phyloP scores from a whole-genome alignment of 2,329 filamentous ascomycete species.

The Venturia oleaginea region DNA sequence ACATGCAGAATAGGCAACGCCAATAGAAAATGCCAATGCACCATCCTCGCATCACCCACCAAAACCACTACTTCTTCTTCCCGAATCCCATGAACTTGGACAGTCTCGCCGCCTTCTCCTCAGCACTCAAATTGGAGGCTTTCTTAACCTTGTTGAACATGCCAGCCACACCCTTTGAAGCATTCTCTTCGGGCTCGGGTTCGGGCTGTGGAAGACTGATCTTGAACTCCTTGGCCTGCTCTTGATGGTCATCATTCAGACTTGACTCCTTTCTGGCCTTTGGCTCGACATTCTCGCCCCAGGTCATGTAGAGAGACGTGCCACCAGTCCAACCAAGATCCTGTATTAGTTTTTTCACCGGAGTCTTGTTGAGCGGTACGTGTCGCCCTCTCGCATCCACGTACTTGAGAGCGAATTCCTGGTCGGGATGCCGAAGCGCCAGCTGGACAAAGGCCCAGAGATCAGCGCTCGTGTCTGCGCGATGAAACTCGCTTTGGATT shows the following conservation, averaged over 20 bases:
- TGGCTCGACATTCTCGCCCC: slow-evolving; percentile 55
- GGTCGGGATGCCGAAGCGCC: slow-evolving; percentile 55
- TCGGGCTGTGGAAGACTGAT: slow-evolving; percentile 13
- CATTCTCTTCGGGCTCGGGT: slow-evolving; percentile 15
- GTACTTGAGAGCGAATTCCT: slow-evolving; percentile 65
- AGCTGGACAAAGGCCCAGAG: slow-evolving; percentile 67
- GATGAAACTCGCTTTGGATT: slow-evolving; percentile 62
- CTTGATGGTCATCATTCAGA: slow-evolving; percentile 45
- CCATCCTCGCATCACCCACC: not conserved
- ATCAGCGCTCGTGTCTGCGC: slow-evolving; percentile 57
- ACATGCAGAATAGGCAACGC: not conserved
- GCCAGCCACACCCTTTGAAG: slow-evolving; percentile 17
- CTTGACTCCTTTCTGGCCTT: slow-evolving; percentile 48
- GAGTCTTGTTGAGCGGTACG: slow-evolving; percentile 33
- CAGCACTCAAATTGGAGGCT: slow-evolving; percentile 19
- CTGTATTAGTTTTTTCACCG: slow-evolving; percentile 53
- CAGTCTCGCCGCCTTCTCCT: slow-evolving; percentile 32
- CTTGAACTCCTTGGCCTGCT: not conserved
- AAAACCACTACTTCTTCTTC: slow-evolving; percentile 14
- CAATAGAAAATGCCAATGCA: not conserved
- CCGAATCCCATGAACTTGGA: slow-evolving; percentile 27
- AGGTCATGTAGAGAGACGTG: slow-evolving; percentile 67
- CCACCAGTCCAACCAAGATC: slow-evolving; percentile 61
- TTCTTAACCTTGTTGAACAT: slow-evolving; percentile 26
- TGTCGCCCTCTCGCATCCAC: slow-evolving; percentile 45